Conservation (phyloP, 129 eudicot genomes). For the Kitagawia praeruptora region DNA sequence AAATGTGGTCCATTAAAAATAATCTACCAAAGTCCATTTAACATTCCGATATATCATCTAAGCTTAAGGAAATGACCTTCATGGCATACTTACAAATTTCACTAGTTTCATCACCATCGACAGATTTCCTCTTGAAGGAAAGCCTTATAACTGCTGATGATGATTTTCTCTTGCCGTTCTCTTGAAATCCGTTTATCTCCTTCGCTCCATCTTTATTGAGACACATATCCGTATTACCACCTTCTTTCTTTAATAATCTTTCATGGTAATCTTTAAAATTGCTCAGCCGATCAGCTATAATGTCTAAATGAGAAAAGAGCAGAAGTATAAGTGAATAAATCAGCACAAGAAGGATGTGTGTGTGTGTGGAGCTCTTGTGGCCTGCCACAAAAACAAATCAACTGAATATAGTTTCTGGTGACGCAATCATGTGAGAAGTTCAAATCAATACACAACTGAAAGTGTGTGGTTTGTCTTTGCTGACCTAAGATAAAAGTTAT, state of each 20-base stretch:
- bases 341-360: not conserved
- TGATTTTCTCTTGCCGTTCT: conserved; percentile 50
- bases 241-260: not conserved
- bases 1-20: not conserved
- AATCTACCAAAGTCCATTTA: not conserved
- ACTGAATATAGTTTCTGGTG: not conserved
- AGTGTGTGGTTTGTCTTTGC: not conserved
- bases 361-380: not conserved
- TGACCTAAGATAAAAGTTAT: not conserved
- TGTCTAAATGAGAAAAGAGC: conserved; percentile 18
- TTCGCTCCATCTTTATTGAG: conserved; percentile 20
- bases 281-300: conserved; percentile 23
- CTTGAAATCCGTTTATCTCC: conserved; percentile 9
- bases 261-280: conserved; percentile 10
- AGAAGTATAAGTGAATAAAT: not conserved
- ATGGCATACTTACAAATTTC: conserved; percentile 38
- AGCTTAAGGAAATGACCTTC: not conserved
- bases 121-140: conserved; percentile 61
- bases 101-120: conserved; percentile 60
- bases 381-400: not conserved
- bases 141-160: conserved; percentile 69
- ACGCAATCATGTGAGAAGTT: not conserved
- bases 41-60: not conserved
- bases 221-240: conserved; percentile 1
- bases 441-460: not conserved